phyloP scores from a whole-genome alignment of 768 basidiomycete genomes.

The Dictyophora rubrovolvata region DNA sequence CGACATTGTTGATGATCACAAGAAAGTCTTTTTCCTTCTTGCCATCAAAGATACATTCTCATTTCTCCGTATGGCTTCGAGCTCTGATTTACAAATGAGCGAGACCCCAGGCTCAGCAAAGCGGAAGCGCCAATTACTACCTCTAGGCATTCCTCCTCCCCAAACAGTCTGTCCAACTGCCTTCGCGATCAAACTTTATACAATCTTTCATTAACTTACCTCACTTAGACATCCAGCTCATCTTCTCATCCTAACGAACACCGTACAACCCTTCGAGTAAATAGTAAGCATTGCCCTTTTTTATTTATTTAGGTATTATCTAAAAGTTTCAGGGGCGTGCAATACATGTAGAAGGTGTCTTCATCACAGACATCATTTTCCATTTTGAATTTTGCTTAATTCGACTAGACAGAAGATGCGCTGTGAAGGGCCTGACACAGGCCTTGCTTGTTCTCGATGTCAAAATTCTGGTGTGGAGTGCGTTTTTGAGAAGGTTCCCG shows the following conservation, averaged over 20 bases:
- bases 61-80: too few relatives aligned
- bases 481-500: constrained; percentile 6
- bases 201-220: neutral
- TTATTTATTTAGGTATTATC: neutral
- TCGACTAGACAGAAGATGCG: constrained; percentile 8
- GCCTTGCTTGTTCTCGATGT: constrained; percentile 3
- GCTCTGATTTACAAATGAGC: neutral
- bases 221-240: neutral
- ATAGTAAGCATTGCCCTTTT: neutral
- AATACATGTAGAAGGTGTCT: constrained; percentile 5
- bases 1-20: too few relatives aligned
- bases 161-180: neutral
- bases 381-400: neutral
- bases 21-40: too few relatives aligned
- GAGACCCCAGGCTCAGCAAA: neutral
- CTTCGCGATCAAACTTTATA: neutral
- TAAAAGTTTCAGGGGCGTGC: neutral
- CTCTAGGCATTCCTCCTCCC: neutral
- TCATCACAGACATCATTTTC: neutral
- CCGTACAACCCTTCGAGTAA: constrained; percentile 2
- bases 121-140: constrained; percentile 1
- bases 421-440: constrained; percentile 1
- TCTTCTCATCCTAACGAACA: neutral
- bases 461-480: constrained; percentile 3
- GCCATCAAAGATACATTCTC: too few relatives aligned